Conservation (phyloP, 2,329 filamentous ascomycete species). For the Alternaria sp. region DNA sequence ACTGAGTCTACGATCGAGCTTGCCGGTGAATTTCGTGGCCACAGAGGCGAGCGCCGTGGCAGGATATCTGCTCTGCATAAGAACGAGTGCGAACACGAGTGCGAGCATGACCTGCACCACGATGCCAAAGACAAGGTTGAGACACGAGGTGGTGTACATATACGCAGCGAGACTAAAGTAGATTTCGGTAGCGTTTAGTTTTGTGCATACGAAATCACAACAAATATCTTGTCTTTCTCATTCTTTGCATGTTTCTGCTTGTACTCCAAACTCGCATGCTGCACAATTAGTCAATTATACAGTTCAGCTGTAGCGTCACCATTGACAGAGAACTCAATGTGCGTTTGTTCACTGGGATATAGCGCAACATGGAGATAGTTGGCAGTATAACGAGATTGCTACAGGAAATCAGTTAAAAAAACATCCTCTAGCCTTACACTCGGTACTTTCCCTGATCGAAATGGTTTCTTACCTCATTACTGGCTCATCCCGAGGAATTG, state of each 20-base stretch:
- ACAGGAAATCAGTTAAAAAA: too few species aligned
- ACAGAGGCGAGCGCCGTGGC: neutral
- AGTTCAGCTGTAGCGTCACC: too few species aligned
- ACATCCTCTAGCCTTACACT: too few species aligned
- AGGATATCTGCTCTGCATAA: neutral
- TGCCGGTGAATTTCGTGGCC: constrained; percentile 4
- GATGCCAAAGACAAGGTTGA: neutral
- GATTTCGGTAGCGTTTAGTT: neutral
- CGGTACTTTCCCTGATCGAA: too few species aligned
- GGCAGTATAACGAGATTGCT: too few species aligned
- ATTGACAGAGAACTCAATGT: too few species aligned
- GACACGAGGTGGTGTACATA: neutral
- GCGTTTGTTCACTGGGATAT: too few species aligned
- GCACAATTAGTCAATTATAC: too few species aligned
- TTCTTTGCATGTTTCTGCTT: neutral
- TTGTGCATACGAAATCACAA: accelerated
- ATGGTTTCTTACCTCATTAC: too few species aligned
- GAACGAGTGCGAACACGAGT: neutral
- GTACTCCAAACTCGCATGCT: too few species aligned
- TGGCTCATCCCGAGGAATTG: too few species aligned
- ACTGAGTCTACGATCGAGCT: constrained; percentile 26
- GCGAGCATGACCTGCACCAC: neutral
- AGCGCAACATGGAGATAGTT: too few species aligned
- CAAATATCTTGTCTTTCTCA: neutral
- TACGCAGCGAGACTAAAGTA: neutral